Percentiles rank a stretch among this genome's conserved stretches.
These are phyloP conservation scores for Casuarina glauca DNA, from an alignment of 306 rosid species.

Conservation along the genomic window DNA sequence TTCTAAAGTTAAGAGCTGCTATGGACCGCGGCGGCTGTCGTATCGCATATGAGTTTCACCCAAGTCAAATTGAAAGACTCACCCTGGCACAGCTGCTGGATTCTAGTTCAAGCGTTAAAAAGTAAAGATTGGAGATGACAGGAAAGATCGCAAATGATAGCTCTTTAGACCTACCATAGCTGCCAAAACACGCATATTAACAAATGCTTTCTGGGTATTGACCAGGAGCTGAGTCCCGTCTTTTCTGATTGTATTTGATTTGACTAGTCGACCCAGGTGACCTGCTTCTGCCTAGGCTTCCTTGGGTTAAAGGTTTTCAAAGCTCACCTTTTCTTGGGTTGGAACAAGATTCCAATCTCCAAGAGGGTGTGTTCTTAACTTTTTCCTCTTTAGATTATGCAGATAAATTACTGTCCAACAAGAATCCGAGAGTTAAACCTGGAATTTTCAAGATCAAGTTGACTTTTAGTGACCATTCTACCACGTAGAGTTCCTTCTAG, in stretches of 20 bases:
- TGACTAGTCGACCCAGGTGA: not conserved
- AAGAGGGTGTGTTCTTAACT: not conserved
- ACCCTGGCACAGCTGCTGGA: not conserved
- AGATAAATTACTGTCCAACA: not conserved
- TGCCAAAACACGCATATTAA: not conserved
- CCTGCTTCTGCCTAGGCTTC: not conserved
- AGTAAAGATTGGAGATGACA: not conserved
- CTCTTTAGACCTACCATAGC: conserved; percentile 28
- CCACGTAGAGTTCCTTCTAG: not conserved
- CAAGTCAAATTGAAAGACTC: not conserved
- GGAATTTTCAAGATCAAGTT: not conserved
- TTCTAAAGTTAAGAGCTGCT: not conserved
- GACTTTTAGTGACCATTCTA: not conserved
- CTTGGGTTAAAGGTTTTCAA: not conserved
- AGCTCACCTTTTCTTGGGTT: not conserved
- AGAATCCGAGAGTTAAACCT: not conserved
- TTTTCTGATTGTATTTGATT: not conserved
- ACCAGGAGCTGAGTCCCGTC: not conserved
- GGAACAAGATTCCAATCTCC: not conserved
- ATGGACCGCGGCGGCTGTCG: not conserved
- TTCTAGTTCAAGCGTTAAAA: not conserved
- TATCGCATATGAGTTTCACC: not conserved
- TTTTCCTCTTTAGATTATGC: not conserved
- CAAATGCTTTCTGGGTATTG: not conserved
- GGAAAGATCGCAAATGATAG: conserved; percentile 23